These are phyloP conservation scores for Coelastrella sp. DNA, from an alignment of 139 green algal genomes.

Conservation along the genomic window DNA sequence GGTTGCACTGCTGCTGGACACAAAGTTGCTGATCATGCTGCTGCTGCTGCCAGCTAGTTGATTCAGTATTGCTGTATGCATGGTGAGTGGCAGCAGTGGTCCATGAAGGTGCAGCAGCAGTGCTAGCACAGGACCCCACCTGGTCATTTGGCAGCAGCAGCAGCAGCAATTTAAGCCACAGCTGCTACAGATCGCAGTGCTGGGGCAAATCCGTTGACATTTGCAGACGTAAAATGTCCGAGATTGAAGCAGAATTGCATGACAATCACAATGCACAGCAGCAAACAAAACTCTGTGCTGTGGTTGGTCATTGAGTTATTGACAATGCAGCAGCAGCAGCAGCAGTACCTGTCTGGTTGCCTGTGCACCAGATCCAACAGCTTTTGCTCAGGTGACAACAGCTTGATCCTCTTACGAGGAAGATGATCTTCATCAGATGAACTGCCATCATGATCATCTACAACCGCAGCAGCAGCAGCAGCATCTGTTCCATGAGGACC, in stretches of 20 bases:
- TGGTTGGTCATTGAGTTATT: no score
- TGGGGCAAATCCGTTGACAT: no score
- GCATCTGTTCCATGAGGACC: not conserved
- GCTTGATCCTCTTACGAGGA: not conserved
- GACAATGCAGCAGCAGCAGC: no score
- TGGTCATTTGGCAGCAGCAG: no score
- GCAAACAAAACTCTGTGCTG: no score
- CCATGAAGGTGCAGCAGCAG: conserved; percentile 39
- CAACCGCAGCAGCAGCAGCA: conserved; percentile 25
- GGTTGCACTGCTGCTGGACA: no score
- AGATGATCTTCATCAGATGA: conserved; percentile 17
- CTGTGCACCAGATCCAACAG: conserved; percentile 8
- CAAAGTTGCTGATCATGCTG: no score
- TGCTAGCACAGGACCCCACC: conserved; percentile 35
- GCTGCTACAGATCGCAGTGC: not conserved
- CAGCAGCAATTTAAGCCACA: not conserved
- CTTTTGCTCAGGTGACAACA: conserved; percentile 6
- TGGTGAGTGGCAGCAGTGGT: not conserved
- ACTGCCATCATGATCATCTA: not conserved
- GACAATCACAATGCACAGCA: no score
- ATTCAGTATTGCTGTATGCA: not conserved
- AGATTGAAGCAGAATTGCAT: no score
- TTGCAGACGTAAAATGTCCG: no score
- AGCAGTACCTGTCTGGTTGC: conserved; percentile 34
- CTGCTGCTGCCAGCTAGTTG: conserved; percentile 18